These are phyloP conservation scores for Scheffersomyces titani DNA, from an alignment of 1,139 yeast genomes.

Conservation along the genomic window DNA sequence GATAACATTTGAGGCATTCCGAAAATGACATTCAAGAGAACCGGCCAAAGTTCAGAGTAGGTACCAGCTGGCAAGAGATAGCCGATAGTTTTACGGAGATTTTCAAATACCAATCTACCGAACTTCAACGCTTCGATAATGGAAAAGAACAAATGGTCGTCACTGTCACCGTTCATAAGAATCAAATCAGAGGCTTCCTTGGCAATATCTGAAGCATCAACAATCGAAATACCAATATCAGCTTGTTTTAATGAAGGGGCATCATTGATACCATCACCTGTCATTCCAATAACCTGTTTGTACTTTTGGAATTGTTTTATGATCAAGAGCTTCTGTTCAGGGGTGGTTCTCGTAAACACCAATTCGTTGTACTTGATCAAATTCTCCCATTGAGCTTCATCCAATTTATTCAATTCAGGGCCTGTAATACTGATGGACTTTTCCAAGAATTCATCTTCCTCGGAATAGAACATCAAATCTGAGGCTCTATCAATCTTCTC, in stretches of 20 bases:
- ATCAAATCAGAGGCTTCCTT: constrained; percentile 58
- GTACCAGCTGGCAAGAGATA: constrained; percentile 58
- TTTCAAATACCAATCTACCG: constrained; percentile 55
- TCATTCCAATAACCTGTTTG: constrained; percentile 49
- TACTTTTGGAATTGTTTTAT: constrained; percentile 50
- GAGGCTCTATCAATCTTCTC: constrained; percentile 25
- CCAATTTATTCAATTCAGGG: constrained; percentile 32
- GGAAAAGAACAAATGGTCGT: constrained; percentile 36
- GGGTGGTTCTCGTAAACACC: constrained; percentile 56
- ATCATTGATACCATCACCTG: constrained; percentile 58
- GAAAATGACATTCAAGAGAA: constrained; percentile 46
- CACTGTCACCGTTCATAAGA: constrained; percentile 30
- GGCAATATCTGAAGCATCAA: constrained; percentile 57
- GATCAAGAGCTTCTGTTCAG: constrained; percentile 52
- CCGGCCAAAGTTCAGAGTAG: constrained; percentile 56
- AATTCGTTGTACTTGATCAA: constrained; percentile 40
- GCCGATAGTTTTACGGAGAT: constrained; percentile 49
- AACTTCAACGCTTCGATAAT: constrained; percentile 49
- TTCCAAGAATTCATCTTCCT: constrained; percentile 12
- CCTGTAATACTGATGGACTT: constrained; percentile 41
- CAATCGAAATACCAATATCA: constrained; percentile 54
- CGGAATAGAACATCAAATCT: constrained; percentile 15
- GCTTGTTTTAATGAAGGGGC: constrained; percentile 55
- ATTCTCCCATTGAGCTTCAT: constrained; percentile 46
- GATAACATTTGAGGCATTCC: constrained; percentile 55